Percentiles rank a stretch among this genome's conserved stretches.
Conservation (phyloP, 2,329 filamentous ascomycete species). For the Celoporthe dispersa region DNA sequence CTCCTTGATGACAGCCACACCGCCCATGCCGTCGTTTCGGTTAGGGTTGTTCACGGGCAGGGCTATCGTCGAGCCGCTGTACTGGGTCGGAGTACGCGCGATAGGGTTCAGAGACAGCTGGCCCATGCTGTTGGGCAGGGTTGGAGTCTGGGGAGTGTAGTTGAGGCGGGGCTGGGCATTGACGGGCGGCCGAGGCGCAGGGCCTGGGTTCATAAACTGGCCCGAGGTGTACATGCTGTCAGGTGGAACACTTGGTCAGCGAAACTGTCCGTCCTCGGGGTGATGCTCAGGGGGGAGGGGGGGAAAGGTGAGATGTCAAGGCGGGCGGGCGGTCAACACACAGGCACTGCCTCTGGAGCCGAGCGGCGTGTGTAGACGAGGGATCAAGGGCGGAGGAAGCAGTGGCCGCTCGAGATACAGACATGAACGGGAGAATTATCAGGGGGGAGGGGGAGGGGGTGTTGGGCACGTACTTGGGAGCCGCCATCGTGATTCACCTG, state of each 20-base stretch:
- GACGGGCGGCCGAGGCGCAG: conserved; percentile 82
- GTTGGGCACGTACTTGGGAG: conserved; percentile 17
- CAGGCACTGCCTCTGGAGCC: conserved; percentile 12
- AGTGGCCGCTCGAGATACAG: background rate
- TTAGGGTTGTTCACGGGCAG: conserved; percentile 61
- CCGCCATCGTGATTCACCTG: conserved; percentile 16
- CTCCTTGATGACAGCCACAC: conserved; percentile 77
- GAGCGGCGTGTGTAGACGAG: background rate
- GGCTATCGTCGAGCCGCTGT: conserved; percentile 73
- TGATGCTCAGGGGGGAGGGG: background rate
- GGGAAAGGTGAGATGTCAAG: conserved; percentile 10
- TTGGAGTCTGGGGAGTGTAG: conserved; percentile 72
- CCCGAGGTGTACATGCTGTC: conserved; percentile 61
- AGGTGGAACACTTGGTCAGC: conserved; percentile 19
- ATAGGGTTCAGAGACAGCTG: conserved; percentile 75
- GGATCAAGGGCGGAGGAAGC: background rate
- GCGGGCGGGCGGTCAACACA: background rate
- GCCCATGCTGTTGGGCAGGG: conserved; percentile 77
- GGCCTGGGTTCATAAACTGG: conserved; percentile 95
- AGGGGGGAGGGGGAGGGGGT: too few relatives aligned
- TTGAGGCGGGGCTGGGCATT: conserved; percentile 77
- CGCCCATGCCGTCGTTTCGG: conserved; percentile 62
- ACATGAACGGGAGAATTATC: background rate
- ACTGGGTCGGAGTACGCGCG: conserved; percentile 64
- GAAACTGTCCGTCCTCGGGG: conserved; percentile 16